A percentile compares a stretch with the other conserved stretches of the same genome.
Conservation (phyloP, 2,329 filamentous ascomycete species). For the Neopestalotiopsis sp. region DNA sequence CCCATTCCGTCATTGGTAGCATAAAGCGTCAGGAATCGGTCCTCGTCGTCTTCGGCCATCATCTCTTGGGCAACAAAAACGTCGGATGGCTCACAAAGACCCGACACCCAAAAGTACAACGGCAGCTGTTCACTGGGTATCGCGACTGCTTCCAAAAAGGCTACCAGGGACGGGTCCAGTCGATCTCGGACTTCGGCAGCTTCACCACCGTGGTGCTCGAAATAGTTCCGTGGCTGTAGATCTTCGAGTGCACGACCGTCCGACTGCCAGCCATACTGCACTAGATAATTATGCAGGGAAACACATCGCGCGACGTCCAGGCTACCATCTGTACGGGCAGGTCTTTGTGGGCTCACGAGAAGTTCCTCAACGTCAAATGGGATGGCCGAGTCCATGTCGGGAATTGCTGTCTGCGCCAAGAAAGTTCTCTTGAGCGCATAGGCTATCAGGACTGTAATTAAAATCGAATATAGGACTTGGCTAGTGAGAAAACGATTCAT, state of each 20-base stretch:
- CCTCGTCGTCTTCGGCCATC: constrained; percentile 27
- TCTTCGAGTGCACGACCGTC: not conserved
- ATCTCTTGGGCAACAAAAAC: constrained; percentile 29
- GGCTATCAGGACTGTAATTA: too few species aligned
- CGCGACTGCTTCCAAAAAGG: constrained; percentile 31
- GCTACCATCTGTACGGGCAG: not conserved
- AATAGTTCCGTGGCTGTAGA: not conserved
- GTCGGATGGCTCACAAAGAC: constrained; percentile 22
- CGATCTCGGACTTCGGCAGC: constrained; percentile 31
- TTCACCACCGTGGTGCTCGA: constrained; percentile 15
- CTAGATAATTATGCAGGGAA: not conserved
- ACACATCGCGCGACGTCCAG: not conserved
- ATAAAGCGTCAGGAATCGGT: constrained; percentile 31
- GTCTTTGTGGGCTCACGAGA: not conserved
- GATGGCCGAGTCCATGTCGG: too few species aligned
- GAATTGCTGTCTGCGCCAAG: too few species aligned
- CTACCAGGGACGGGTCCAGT: constrained; percentile 31
- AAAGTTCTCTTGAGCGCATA: too few species aligned
- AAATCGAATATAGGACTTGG: too few species aligned
- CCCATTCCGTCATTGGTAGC: constrained; percentile 26
- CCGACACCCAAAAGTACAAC: constrained; percentile 32
- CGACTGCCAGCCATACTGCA: constrained; percentile 1
- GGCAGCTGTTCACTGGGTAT: constrained; percentile 24
- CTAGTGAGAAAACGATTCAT: too few species aligned
- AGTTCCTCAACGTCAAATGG: too few species aligned